phyloP scores from a whole-genome alignment of 2,329 filamentous ascomycete species.

The Colletotrichum liaoningense region DNA sequence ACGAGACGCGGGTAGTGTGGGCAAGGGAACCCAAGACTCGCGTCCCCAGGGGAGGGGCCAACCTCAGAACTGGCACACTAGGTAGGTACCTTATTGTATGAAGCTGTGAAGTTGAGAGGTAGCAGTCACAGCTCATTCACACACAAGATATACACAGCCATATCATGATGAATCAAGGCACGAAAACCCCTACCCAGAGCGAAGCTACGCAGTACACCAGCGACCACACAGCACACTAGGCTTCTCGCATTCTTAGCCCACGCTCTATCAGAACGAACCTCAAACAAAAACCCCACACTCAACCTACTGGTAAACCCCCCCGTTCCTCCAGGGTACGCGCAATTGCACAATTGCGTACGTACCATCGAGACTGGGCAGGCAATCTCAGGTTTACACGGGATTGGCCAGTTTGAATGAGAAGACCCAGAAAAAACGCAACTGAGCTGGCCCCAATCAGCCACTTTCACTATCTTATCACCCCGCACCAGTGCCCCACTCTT shows the following conservation, averaged over 20 bases:
- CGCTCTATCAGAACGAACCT: neutral
- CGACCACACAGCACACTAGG: too few species aligned
- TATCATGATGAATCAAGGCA: neutral
- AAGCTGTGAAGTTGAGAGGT: neutral
- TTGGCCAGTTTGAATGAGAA: neutral
- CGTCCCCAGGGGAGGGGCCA: too few species aligned
- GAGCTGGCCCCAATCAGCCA: conserved; percentile 34
- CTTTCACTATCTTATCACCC: conserved; percentile 36
- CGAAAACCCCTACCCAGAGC: neutral
- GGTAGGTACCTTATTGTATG: too few species aligned
- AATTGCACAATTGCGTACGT: neutral
- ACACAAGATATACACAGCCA: neutral
- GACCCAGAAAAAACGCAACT: conserved; percentile 17
- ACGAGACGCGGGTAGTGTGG: neutral
- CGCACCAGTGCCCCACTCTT: conserved; percentile 23
- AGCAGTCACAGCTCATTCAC: neutral
- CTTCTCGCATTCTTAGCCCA: neutral
- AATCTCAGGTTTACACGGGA: neutral
- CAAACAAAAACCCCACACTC: neutral
- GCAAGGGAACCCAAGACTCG: neutral
- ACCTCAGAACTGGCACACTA: too few species aligned
- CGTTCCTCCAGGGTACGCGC: neutral
- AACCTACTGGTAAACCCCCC: too few species aligned
- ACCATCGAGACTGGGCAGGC: neutral
- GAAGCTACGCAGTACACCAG: neutral